Percentiles rank a stretch among this genome's conserved stretches.
phyloP scores from a whole-genome alignment of 192 early-diverging fungal genomes.

The Backusella tarrabulga region DNA sequence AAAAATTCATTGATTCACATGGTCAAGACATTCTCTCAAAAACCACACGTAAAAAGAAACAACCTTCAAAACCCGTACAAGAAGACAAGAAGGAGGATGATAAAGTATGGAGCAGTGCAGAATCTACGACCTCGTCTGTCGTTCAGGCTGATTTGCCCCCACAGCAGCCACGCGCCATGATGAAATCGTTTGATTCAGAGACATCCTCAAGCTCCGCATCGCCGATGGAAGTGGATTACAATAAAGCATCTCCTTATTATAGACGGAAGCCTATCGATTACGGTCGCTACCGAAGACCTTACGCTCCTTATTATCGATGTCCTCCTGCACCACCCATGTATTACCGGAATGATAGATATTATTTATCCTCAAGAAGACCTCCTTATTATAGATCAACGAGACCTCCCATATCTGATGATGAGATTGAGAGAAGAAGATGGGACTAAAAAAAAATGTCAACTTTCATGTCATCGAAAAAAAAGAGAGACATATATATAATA shows the following conservation, averaged over 20 bases:
- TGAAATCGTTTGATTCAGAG: background rate
- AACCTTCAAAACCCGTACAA: background rate
- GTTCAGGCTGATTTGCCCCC: background rate
- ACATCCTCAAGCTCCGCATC: background rate
- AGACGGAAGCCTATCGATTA: background rate
- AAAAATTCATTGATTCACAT: slow-evolving; percentile 46
- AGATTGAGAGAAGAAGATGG: slow-evolving; percentile 11
- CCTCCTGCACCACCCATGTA: background rate
- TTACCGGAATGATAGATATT: background rate
- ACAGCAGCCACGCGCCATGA: background rate
- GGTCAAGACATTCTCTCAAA: slow-evolving; percentile 23
- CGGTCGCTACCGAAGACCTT: background rate
- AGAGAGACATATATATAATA: too few species aligned
- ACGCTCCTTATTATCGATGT: background rate
- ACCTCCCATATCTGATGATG: background rate
- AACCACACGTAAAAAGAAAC: slow-evolving; percentile 20
- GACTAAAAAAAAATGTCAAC: background rate
- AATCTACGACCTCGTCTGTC: background rate
- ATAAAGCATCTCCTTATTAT: background rate
- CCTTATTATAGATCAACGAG: background rate
- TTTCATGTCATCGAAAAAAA: too few species aligned
- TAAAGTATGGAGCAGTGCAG: background rate
- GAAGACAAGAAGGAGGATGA: too few species aligned
- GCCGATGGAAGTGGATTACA: background rate
- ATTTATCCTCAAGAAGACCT: background rate